phyloP scores from a whole-genome alignment of 768 basidiomycete genomes.

The Auriculariales sp. region DNA sequence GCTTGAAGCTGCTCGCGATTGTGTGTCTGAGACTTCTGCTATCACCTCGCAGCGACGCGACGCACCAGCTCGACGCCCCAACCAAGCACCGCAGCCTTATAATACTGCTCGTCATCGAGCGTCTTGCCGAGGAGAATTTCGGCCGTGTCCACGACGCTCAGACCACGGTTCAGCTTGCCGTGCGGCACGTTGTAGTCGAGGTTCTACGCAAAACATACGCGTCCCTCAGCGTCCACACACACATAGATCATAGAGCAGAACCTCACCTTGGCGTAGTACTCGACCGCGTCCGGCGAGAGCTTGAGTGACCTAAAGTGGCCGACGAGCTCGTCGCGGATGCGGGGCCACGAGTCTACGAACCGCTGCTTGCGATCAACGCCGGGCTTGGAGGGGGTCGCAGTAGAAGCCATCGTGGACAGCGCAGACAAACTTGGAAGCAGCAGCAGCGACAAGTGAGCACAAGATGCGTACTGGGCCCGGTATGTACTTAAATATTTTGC shows the following conservation, averaged over 20 bases:
- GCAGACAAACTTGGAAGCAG: no score
- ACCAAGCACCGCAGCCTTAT: slow-evolving; percentile 75
- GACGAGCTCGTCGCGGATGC: slow-evolving; percentile 66
- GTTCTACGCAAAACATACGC: slow-evolving; percentile 30
- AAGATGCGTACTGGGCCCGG: no score
- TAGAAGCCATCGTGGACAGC: no score
- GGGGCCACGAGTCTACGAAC: slow-evolving; percentile 61
- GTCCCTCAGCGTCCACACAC: slow-evolving; percentile 5
- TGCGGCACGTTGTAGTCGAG: slow-evolving; percentile 91
- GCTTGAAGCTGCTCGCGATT: slow-evolving; percentile 77
- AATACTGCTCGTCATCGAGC: slow-evolving; percentile 73
- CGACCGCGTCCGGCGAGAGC: slow-evolving; percentile 72
- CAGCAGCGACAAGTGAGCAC: no score
- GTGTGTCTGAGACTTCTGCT: background rate
- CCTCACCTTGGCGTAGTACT: slow-evolving; percentile 73
- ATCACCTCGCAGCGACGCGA: slow-evolving; percentile 7
- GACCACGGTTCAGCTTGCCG: slow-evolving; percentile 92
- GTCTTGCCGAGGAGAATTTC: slow-evolving; percentile 67
- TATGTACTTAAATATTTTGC: no score
- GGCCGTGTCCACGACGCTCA: slow-evolving; percentile 87
- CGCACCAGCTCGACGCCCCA: slow-evolving; percentile 93
- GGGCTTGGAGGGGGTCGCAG: background rate
- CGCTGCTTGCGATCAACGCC: slow-evolving; percentile 3
- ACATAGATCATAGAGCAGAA: background rate
- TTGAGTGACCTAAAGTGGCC: slow-evolving; percentile 48